Evolutionary conservation across 306 rosid species (phyloP).

Genomic region (Inga leiocalycina): DNA sequence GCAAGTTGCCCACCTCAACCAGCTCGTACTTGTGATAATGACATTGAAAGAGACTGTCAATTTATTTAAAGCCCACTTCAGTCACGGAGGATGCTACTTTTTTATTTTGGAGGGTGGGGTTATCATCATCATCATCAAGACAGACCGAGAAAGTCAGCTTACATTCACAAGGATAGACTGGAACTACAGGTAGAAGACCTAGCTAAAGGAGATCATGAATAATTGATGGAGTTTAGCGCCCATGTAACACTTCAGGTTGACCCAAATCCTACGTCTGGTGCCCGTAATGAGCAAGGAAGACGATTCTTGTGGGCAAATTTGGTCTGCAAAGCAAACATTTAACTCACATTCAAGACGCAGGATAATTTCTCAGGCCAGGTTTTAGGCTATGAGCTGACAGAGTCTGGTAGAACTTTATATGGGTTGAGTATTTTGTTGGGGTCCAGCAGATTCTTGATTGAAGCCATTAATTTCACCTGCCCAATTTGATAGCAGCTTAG

Average conservation of each 20-base stretch:
- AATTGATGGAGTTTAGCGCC: not conserved
- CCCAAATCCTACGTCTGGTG: not conserved
- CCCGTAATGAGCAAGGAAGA: slow-evolving; percentile 3
- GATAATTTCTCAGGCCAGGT: slow-evolving; percentile 28
- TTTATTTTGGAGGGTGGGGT: not conserved
- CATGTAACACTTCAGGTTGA: not conserved
- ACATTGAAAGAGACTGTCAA: not conserved
- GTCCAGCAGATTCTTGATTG: slow-evolving; percentile 87
- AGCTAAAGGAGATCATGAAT: not conserved
- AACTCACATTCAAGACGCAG: not conserved
- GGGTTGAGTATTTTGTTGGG: slow-evolving; percentile 92
- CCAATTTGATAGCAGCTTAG: slow-evolving; percentile 26
- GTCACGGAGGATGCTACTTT: not conserved
- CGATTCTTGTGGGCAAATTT: not conserved
- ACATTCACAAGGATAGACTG: not conserved
- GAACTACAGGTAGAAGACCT: not conserved
- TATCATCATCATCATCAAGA: not conserved
- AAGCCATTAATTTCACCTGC: slow-evolving; percentile 86
- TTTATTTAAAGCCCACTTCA: not conserved
- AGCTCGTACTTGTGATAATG: not conserved
- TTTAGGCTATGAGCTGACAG: slow-evolving; percentile 44
- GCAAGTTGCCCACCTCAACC: not conserved
- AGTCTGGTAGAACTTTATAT: slow-evolving; percentile 85
- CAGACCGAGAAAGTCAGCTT: not conserved
- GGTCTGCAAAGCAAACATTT: not conserved